Percentiles rank a stretch among this genome's conserved stretches.
Evolutionary conservation across 352 stramenopile species (phyloP).

Genomic region (Phytophthora citrophthora): DNA sequence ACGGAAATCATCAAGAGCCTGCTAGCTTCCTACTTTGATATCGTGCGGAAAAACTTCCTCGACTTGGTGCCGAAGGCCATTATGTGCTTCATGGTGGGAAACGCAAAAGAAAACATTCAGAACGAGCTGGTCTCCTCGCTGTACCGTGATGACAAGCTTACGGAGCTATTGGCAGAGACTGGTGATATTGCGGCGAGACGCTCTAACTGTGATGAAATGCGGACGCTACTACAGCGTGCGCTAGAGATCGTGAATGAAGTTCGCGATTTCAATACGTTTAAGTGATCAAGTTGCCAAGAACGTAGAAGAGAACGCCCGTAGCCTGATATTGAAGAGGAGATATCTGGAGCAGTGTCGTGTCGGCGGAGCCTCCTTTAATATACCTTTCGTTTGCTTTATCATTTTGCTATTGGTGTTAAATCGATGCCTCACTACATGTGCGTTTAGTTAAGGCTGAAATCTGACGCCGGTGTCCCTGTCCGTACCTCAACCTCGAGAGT

Average conservation of each 20-base stretch:
- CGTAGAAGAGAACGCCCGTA: conserved; percentile 19
- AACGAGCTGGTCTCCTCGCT: conserved; percentile 97
- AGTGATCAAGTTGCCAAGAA: conserved; percentile 56
- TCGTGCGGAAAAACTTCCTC: conserved; percentile 99
- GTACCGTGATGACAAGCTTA: conserved; percentile 97
- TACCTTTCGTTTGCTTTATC: conserved; percentile 29
- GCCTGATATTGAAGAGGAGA: conserved; percentile 14
- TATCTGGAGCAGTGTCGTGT: not conserved
- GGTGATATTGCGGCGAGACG: conserved; percentile 95
- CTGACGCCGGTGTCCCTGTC: conserved; percentile 18
- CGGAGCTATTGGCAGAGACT: conserved; percentile 95
- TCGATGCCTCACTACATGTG: no score
- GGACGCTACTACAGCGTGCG: conserved; percentile 94
- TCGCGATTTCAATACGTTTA: conserved; percentile 98
- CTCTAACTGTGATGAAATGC: conserved; percentile 97
- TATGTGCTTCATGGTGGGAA: conserved; percentile 97
- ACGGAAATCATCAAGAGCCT: conserved; percentile 99
- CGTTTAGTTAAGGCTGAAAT: conserved; percentile 12
- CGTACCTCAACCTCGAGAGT: conserved; percentile 15
- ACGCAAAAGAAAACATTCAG: conserved; percentile 97
- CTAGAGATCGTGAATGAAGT: conserved; percentile 99
- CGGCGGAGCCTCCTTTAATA: conserved; percentile 4
- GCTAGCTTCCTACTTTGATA: conserved; percentile 98
- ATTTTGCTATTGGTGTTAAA: not conserved
- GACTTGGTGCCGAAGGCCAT: conserved; percentile 99